Evolutionary conservation across 768 basidiomycete genomes (phyloP).

Genomic region (Suillus tomentosus): DNA sequence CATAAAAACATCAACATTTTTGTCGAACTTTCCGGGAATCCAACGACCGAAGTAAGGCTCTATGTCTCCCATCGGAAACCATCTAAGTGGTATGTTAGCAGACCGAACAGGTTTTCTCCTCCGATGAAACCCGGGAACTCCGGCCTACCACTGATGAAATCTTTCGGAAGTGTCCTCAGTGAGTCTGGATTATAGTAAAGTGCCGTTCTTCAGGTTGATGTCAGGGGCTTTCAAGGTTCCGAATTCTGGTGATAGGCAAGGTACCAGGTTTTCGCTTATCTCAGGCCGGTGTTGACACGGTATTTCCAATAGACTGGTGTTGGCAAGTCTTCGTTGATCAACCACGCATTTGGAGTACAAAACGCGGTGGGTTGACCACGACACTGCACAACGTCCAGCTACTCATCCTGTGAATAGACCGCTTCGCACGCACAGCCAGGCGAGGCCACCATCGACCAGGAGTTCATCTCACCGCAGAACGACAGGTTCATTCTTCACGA

Average conservation of each 20-base stretch:
- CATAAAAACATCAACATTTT: background rate
- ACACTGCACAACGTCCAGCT: background rate
- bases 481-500: constrained; percentile 18
- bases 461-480: constrained; percentile 17
- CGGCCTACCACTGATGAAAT: background rate
- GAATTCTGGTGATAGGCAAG: background rate
- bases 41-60: background rate
- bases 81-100: background rate
- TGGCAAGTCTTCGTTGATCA: background rate
- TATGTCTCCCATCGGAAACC: background rate
- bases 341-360: background rate
- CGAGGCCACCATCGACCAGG: constrained; percentile 15
- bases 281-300: background rate
- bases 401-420: background rate
- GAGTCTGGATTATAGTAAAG: background rate
- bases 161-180: background rate
- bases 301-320: background rate
- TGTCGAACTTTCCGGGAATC: background rate
- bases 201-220: background rate
- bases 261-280: background rate
- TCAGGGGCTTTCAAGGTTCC: background rate
- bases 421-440: background rate
- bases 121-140: background rate
- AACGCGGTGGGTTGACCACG: background rate
- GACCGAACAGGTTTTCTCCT: background rate